These are phyloP conservation scores for Myxozyma nipponensis DNA, from an alignment of 805 yeast genomes.

Conservation along the genomic window DNA sequence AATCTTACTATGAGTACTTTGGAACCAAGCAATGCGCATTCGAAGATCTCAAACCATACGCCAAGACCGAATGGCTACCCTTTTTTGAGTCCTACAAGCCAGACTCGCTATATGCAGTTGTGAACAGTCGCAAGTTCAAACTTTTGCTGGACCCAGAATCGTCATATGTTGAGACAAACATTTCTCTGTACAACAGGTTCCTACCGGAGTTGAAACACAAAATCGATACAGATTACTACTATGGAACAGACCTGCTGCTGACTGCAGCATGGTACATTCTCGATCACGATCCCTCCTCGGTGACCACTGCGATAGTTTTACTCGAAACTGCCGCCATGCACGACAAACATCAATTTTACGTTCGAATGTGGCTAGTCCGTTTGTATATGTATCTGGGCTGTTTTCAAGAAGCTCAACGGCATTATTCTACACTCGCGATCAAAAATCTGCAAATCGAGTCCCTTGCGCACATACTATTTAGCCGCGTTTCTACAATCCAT, in stretches of 20 bases:
- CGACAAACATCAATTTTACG: conserved; percentile 71
- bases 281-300: conserved; percentile 31
- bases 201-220: conserved; percentile 41
- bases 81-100: conserved; percentile 7
- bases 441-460: conserved; percentile 77
- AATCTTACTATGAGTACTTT: conserved; percentile 44
- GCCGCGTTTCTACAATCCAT: conserved; percentile 46
- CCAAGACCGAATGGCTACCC: conserved; percentile 23
- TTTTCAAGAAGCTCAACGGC: conserved; percentile 46
- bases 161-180: conserved; percentile 36
- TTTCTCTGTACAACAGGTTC: conserved; percentile 43
- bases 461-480: conserved; percentile 46
- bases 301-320: conserved; percentile 46
- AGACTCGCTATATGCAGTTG: conserved; percentile 15
- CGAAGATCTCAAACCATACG: conserved; percentile 50
- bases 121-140: conserved; percentile 51
- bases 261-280: conserved; percentile 44
- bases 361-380: conserved; percentile 66
- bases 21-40: conserved; percentile 63
- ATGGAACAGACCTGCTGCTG: conserved; percentile 63
- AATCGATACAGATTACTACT: conserved; percentile 63
- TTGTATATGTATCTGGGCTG: conserved; percentile 59
- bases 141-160: conserved; percentile 27
- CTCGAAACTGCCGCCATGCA: conserved; percentile 52
- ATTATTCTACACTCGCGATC: conserved; percentile 55